These are phyloP conservation scores for Rosa rugosa DNA, from an alignment of 306 rosid species.

Conservation along the genomic window DNA sequence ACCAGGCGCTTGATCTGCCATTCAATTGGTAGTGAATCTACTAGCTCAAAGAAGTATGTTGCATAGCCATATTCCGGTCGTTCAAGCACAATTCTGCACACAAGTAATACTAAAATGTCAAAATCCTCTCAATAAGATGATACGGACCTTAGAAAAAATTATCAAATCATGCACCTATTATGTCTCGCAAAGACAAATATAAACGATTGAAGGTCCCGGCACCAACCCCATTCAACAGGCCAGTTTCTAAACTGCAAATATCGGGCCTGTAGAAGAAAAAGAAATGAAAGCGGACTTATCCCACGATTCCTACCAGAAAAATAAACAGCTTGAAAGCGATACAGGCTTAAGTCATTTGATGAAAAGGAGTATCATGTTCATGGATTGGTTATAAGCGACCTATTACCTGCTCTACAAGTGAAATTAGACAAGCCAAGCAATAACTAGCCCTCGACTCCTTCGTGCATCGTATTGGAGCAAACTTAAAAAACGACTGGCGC, in stretches of 20 bases:
- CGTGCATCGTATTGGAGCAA: slow-evolving; percentile 44
- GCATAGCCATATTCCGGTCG: slow-evolving; percentile 97
- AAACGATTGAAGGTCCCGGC: slow-evolving; percentile 90
- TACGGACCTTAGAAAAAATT: slow-evolving; percentile 12
- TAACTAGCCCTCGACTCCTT: slow-evolving; percentile 67
- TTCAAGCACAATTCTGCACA: slow-evolving; percentile 84
- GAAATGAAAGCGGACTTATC: slow-evolving; percentile 1
- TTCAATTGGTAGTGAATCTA: slow-evolving; percentile 56
- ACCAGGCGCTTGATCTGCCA: slow-evolving; percentile 97
- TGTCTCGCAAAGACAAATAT: slow-evolving; percentile 83
- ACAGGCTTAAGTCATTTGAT: neutral
- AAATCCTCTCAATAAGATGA: slow-evolving; percentile 23
- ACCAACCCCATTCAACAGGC: slow-evolving; percentile 99
- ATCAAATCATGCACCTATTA: slow-evolving; percentile 64
- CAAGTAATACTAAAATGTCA: slow-evolving; percentile 26
- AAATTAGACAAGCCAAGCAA: slow-evolving; percentile 76
- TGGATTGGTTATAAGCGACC: slow-evolving; percentile 18
- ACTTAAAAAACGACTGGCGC: slow-evolving; percentile 50
- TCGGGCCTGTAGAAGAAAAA: slow-evolving; percentile 47
- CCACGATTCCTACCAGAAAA: slow-evolving; percentile 24
- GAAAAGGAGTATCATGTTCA: neutral
- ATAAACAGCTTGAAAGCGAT: neutral
- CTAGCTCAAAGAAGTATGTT: slow-evolving; percentile 89
- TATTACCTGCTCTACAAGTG: slow-evolving; percentile 93
- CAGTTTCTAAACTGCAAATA: slow-evolving; percentile 70